Percentiles rank a stretch among this genome's conserved stretches.
phyloP scores from a whole-genome alignment of 371 early-diverging fungal species.

The Mucor circinelloides region DNA sequence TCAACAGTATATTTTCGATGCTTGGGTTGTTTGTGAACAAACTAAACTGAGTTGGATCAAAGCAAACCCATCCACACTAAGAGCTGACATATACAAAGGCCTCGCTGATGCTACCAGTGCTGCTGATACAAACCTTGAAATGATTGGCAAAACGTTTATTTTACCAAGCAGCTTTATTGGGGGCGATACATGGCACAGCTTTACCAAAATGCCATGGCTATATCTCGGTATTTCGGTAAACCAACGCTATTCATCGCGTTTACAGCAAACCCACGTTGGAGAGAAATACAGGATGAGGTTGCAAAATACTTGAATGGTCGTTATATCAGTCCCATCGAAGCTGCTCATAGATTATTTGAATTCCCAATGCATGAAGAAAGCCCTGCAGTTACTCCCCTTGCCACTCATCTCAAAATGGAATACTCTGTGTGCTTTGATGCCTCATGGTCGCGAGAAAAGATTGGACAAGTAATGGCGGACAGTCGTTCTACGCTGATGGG shows the following conservation, averaged over 20 bases:
- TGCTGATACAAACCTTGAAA: neutral
- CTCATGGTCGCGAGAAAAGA: neutral
- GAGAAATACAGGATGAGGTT: slow-evolving; percentile 18
- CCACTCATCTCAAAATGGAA: neutral
- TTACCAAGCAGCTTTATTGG: neutral
- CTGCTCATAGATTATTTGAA: too few relatives aligned
- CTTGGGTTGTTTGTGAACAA: slow-evolving; percentile 9
- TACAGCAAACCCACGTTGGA: slow-evolving; percentile 38
- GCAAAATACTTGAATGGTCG: slow-evolving; percentile 7
- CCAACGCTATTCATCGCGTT: slow-evolving; percentile 41
- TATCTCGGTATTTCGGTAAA: slow-evolving; percentile 22
- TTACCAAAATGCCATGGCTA: slow-evolving; percentile 35
- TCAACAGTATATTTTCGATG: slow-evolving; percentile 10
- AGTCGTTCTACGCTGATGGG: neutral
- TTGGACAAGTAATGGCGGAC: neutral
- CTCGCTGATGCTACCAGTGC: neutral
- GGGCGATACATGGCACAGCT: slow-evolving; percentile 6
- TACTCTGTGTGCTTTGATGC: slow-evolving; percentile 8
- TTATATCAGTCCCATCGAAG: slow-evolving; percentile 12
- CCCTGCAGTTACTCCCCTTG: neutral
- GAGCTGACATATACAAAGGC: slow-evolving; percentile 3
- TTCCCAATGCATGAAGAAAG: too few relatives aligned
- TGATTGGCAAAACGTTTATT: neutral
- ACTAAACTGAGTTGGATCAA: neutral
- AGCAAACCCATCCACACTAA: neutral